Evolutionary conservation across 1,139 yeast genomes (phyloP).

Genomic region (Hansenula lynferdii): DNA sequence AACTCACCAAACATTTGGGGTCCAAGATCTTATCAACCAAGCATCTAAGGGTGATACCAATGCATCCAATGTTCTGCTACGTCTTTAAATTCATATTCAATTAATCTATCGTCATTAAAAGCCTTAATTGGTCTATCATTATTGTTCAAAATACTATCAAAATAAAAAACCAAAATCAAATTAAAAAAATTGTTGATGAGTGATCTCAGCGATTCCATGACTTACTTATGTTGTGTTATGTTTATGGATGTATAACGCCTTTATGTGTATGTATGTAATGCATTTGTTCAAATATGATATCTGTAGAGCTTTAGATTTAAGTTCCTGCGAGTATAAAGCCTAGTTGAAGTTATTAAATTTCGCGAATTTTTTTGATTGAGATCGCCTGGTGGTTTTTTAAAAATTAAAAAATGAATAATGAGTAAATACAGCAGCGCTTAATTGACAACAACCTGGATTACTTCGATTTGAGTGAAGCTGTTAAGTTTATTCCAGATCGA

Average conservation of each 20-base stretch:
- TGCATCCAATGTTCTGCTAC: too few species aligned
- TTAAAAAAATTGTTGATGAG: not conserved
- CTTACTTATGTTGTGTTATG: slow-evolving; percentile 1
- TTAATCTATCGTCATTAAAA: not conserved
- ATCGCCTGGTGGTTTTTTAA: too few species aligned
- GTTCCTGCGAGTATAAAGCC: not conserved
- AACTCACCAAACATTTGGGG: slow-evolving; percentile 19
- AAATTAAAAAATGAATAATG: too few species aligned
- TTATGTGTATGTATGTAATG: not conserved
- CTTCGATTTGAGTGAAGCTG: too few species aligned
- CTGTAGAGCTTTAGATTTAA: not conserved
- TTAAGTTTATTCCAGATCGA: too few species aligned
- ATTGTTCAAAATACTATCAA: not conserved
- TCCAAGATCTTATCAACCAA: slow-evolving; percentile 17
- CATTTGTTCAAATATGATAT: not conserved
- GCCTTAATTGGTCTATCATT: not conserved
- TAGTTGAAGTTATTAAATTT: too few species aligned
- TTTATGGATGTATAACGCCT: slow-evolving; percentile 2
- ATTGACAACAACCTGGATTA: too few species aligned
- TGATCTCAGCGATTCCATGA: not conserved
- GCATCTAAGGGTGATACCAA: too few species aligned
- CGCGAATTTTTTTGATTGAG: too few species aligned
- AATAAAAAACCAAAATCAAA: slow-evolving; percentile 13
- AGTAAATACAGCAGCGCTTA: too few species aligned
- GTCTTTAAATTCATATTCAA: too few species aligned